Evolutionary conservation across 2,329 filamentous ascomycete species (phyloP).

Genomic region (Trematosphaeria pertusa): DNA sequence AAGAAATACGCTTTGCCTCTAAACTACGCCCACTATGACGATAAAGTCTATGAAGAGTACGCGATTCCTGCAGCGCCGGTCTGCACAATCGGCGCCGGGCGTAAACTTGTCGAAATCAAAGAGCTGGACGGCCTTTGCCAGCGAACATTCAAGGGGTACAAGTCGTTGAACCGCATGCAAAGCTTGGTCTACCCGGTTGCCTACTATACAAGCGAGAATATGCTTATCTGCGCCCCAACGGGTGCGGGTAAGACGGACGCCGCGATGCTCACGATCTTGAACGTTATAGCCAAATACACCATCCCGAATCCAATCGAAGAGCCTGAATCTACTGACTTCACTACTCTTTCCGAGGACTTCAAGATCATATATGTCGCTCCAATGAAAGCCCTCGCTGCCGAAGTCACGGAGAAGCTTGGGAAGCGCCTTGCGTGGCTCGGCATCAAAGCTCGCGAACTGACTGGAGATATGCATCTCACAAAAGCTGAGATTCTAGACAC

Average conservation of each 20-base stretch:
- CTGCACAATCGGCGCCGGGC: constrained; percentile 73
- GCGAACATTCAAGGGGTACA: constrained; percentile 94
- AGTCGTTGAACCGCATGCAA: constrained; percentile 95
- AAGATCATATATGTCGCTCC: constrained; percentile 99
- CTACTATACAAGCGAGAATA: constrained; percentile 95
- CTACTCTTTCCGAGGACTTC: constrained; percentile 85
- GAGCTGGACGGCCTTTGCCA: constrained; percentile 89
- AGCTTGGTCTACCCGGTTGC: constrained; percentile 94
- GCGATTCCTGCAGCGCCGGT: constrained; percentile 82
- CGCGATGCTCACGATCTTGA: constrained; percentile 94
- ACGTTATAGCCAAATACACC: constrained; percentile 86
- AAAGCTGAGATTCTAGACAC: constrained; percentile 95
- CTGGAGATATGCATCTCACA: constrained; percentile 98
- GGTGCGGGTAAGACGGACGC: constrained; percentile 99
- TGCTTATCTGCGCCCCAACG: constrained; percentile 97
- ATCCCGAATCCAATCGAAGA: constrained; percentile 80
- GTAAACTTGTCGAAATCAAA: constrained; percentile 77
- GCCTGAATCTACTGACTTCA: constrained; percentile 76
- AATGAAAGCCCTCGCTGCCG: constrained; percentile 97
- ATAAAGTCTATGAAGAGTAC: constrained; percentile 87
- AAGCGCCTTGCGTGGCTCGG: constrained; percentile 93
- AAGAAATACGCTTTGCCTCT: constrained; percentile 82
- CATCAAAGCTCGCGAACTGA: constrained; percentile 89
- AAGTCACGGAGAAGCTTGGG: constrained; percentile 93
- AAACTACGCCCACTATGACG: constrained; percentile 74